A percentile compares a stretch with the other conserved stretches of the same genome.
Conservation (phyloP, 495 filamentous ascomycete genomes). For the Jackrogersella minutella region DNA sequence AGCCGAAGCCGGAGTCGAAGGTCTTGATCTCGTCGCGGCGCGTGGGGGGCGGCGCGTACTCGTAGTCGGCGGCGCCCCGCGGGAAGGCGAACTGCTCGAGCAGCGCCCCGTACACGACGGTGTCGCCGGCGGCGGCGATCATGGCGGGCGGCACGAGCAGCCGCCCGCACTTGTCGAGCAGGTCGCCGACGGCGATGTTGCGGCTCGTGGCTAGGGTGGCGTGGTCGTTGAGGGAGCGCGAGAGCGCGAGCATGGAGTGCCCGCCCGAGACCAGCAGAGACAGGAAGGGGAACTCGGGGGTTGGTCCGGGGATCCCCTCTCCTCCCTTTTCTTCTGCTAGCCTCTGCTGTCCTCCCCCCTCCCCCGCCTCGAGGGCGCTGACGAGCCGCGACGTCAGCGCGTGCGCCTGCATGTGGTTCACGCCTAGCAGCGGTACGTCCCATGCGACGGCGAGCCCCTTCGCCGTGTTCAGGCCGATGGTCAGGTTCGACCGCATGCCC, state of each 20-base stretch:
- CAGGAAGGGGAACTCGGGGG: constrained; percentile 79
- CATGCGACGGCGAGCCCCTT: constrained; percentile 88
- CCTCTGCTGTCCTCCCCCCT: not conserved
- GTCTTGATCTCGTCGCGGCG: constrained; percentile 62
- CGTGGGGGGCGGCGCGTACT: constrained; percentile 62
- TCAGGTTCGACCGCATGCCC: constrained; percentile 80
- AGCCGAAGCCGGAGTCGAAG: constrained; percentile 37
- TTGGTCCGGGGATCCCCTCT: not conserved
- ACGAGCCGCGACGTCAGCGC: constrained; percentile 87
- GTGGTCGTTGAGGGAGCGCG: constrained; percentile 68
- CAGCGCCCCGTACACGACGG: constrained; percentile 77
- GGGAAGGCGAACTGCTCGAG: constrained; percentile 82
- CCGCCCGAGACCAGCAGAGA: constrained; percentile 92
- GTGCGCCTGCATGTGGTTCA: constrained; percentile 98
- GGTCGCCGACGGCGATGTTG: constrained; percentile 84
- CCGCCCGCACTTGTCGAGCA: constrained; percentile 86
- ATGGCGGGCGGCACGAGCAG: constrained; percentile 67
- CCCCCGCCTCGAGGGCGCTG: constrained; percentile 58
- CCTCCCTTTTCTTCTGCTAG: not conserved
- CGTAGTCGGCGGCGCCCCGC: constrained; percentile 44
- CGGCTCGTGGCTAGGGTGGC: constrained; percentile 70
- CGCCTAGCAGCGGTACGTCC: constrained; percentile 80
- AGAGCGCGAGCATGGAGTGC: constrained; percentile 86
- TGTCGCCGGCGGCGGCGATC: constrained; percentile 49
- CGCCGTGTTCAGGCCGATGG: constrained; percentile 79